Base-by-base conservation (phyloP, 1,284 basidiomycete species). In the Tilletia caries region DNA sequence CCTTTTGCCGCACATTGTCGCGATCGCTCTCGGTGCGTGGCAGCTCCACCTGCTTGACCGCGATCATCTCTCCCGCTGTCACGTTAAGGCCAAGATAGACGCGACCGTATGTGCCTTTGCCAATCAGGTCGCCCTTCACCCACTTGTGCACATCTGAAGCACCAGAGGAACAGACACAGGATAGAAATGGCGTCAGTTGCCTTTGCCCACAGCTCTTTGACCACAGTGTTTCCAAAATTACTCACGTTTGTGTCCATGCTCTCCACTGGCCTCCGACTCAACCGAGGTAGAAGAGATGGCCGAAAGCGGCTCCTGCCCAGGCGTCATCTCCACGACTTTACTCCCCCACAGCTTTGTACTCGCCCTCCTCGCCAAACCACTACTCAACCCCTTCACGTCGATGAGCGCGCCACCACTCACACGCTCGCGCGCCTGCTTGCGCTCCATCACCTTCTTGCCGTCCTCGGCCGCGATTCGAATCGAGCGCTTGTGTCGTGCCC, bases 51-150 rank as follows among this genome's bases (percentile, higher is more conserved):
- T 99, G 96, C 85, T 99, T 99, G 76, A 99, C 96, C 6, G 96
- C 96, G 77, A 98, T 95, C 92, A 98, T 95, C 84, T 98, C 95
- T 69, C 95, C 95, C 0, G 95, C 97, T 0, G 93, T 95, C n/a
- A 92, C 93, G 83, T 98, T 98, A 73, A 98, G 86, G 23, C 93
- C 96, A 65, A 98, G 89, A 81, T 97, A 98, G 34, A 98, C 96
- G 65, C 92, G 89, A 6, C 95, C 95, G 80, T 95, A 99, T 3
- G 94, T 96, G 29, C 96, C 96, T 80, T 92, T 93, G 52, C 96
- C 96, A 75, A 98, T 97, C 58, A 97, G 86, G 84, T 97, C 93
- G 72, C 96, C 96, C 79, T 95, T 92, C 66, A 98, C 93, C 95
- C 96, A 98, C 82, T 95, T 95, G 87, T 98, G 95, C 46, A 95